Evolutionary conservation across 176 grass and related monocot genomes (phyloP), one percentile per base, ranked within the genome.

Genomic region (Triticum urartu): DNA sequence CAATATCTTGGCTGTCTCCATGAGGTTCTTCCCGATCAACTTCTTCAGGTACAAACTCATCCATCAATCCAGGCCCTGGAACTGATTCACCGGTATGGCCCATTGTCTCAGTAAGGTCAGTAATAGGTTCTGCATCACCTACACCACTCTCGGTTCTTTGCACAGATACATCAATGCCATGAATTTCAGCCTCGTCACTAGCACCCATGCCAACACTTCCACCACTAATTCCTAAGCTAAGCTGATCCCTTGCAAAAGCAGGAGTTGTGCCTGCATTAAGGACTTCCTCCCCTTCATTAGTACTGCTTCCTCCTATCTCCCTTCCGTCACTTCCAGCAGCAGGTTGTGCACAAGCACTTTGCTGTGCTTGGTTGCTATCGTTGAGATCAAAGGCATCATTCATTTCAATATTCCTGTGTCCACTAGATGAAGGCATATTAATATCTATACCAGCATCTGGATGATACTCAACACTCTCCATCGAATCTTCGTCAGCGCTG

Each of bases 401-500:
- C 87, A 94, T 94, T 66, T 91, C 93, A 80, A 93, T 76, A 73
- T 92, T 98, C 81, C 93, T 84, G 40, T 90, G 72, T 30, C 87
- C 79, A 71, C 89, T 92, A 11, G 95, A 92, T 85, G 95, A 98
- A 85, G 91, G 95, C 90, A 89, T 91, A 81, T 92, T 79, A 68
- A 92, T 79, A 82, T 91, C 94, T 88, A 89, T 92, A 45, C 83
- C 84, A 79, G 80, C 86, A 84, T 88, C 94, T 9, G 94, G 97
- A 88, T 98, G 86, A 84, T 98, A 95, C 82, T 95, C 97, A 68
- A 98, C 97, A 61, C 97, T 98, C 80, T 98, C 97, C 97, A 98
- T 98, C 6, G 97, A 98, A 84, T 94, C 89, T 34, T 98, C 90
- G 33, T 94, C 79, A 9, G 79, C 64, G 50, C 87, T 88, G 47